Evolutionary conservation across 352 stramenopile genomes (phyloP), one percentile per base, ranked within the genome.

Genomic region (Globisporangium megalacanthum): DNA sequence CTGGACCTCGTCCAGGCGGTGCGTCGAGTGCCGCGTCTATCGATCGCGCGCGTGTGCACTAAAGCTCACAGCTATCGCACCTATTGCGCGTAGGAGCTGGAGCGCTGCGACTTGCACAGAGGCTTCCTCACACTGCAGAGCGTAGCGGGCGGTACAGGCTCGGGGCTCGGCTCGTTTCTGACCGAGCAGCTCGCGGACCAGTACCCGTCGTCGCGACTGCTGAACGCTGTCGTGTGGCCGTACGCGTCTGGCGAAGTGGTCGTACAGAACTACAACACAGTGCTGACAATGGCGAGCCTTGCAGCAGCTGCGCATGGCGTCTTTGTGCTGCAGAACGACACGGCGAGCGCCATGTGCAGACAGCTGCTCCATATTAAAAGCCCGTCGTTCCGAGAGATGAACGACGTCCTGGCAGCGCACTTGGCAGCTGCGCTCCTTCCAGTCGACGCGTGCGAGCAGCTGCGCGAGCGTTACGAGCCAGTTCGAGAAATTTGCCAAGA

Each of bases 221-320:
- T 94, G 13, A 94, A 95, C 62, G 68, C 75, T 10, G 76, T 91
- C 31, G 82, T 96, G 56, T 94, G 85, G 81, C 86, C 86, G n/a
- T 86, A 95, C 59, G 63, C 70, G 14, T 76, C 80, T 15, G 88
- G 88, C 3, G 86, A 96, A 60, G 83, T 94, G 13, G 92, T 95
- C 36, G 83, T 96, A 45, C 88, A 96, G 60, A 93, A 94, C 64
- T 96, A 96, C 70, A 96, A 96, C 68, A 70, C 83, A n/a, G 64
- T 95, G 52, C 82, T 96, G 22, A 95, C 84, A 2, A 88, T 94
- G 57, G 85, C 86, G 22, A 76, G 81, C 39, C 77, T 96, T 19
- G 63, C 75, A n/a, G 68, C 80, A 13, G 73, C 62, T 22, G 56
- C 69, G 3, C 67, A 92, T 52, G 76, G 79, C 42, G 70, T 94